Percentiles rank a stretch among this genome's conserved stretches.
phyloP scores from a whole-genome alignment of 345 rosid species.

The Hibiscus trionum region DNA sequence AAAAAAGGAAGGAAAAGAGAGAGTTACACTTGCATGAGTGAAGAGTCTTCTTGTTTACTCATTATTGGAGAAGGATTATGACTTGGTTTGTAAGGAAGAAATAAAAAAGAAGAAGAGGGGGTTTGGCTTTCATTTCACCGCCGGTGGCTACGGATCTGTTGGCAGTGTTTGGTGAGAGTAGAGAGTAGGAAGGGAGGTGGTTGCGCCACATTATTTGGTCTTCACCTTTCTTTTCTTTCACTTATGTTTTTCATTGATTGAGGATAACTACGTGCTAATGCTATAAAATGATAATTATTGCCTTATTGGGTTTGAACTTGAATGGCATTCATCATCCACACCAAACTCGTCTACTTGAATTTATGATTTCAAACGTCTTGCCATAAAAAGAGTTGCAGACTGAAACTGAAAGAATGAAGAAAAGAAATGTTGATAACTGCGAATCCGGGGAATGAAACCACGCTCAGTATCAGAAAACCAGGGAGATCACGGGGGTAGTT shows the following conservation, averaged over 20 bases:
- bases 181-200: slow-evolving; percentile 3
- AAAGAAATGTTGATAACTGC: too few relatives aligned
- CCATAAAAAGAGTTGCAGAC: too few relatives aligned
- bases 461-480: too few relatives aligned
- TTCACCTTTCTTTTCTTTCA: not conserved
- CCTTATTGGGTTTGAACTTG: not conserved
- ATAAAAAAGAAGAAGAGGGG: not conserved
- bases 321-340: not conserved
- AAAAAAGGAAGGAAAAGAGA: slow-evolving; percentile 33
- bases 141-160: not conserved
- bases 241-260: not conserved
- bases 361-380: too few relatives aligned
- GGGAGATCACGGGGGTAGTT: too few relatives aligned
- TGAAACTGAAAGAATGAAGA: too few relatives aligned
- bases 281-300: too few relatives aligned
- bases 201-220: not conserved
- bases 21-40: slow-evolving; percentile 14
- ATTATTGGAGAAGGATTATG: not conserved
- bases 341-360: not conserved
- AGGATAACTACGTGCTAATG: too few relatives aligned
- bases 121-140: slow-evolving; percentile 5
- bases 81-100: not conserved
- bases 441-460: too few relatives aligned
- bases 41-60: slow-evolving; percentile 2
- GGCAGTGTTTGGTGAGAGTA: not conserved